Evolutionary conservation across 2,329 filamentous ascomycete genomes (phyloP).

Genomic region (Microsporum ferrugineum): DNA sequence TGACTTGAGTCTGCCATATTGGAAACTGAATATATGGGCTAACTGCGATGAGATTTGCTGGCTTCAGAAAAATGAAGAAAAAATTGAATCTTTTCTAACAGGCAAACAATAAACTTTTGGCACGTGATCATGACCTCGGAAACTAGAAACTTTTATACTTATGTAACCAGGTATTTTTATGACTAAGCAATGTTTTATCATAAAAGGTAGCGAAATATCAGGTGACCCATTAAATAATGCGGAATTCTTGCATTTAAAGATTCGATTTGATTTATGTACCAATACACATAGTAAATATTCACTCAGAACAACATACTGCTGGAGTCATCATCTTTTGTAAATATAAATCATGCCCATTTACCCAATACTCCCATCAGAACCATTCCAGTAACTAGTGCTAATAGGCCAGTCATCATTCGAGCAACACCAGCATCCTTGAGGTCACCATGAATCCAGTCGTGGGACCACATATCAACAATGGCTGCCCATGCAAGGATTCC

Average conservation of each 20-base stretch:
- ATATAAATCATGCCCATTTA: slow-evolving; percentile 51
- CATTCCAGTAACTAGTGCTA: slow-evolving; percentile 51
- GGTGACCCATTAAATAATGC: not conserved
- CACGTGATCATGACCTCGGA: not conserved
- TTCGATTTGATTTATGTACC: too few species aligned
- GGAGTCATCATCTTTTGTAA: not conserved
- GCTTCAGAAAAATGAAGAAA: not conserved
- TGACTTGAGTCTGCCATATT: slow-evolving; percentile 11
- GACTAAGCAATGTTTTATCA: not conserved
- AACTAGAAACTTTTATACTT: not conserved
- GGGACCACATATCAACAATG: slow-evolving; percentile 67
- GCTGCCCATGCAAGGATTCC: slow-evolving; percentile 72
- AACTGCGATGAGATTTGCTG: too few species aligned
- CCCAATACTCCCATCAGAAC: slow-evolving; percentile 60
- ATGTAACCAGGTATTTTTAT: not conserved
- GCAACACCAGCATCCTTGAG: slow-evolving; percentile 42
- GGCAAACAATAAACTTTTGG: not conserved
- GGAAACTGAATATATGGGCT: not conserved
- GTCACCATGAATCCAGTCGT: slow-evolving; percentile 58
- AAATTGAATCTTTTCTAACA: not conserved
- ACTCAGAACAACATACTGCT: not conserved
- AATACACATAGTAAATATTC: not conserved
- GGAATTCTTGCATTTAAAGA: not conserved
- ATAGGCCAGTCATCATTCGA: slow-evolving; percentile 41
- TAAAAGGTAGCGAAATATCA: too few species aligned